phyloP scores from a whole-genome alignment of 192 early-diverging fungal genomes.

The Rhizoclosmatium globosum region DNA sequence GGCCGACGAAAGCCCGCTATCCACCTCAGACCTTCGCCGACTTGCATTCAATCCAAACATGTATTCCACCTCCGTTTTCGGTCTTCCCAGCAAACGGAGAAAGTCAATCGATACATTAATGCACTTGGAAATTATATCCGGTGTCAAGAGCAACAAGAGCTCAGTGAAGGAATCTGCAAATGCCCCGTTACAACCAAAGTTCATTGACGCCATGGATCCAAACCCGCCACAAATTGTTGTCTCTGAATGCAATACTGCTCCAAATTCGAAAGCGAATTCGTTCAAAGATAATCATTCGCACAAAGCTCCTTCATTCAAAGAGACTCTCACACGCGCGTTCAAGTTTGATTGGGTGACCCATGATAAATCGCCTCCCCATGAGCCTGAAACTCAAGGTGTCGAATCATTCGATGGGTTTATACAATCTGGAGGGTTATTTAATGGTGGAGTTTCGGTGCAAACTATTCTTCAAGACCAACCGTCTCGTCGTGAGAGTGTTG shows the following conservation, averaged over 20 bases:
- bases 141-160: neutral
- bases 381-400: neutral
- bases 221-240: neutral
- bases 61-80: neutral
- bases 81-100: neutral
- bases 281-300: no score
- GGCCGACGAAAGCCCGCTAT: neutral
- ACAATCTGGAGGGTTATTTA: constrained; percentile 15
- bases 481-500: neutral
- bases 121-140: neutral
- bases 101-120: neutral
- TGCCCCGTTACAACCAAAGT: neutral
- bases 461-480: neutral
- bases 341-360: no score
- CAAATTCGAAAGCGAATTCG: no score
- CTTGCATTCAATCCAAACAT: neutral
- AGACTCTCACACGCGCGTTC: no score
- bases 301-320: no score
- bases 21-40: neutral
- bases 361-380: neutral
- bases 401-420: constrained; percentile 28
- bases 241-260: no score
- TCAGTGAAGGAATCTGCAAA: neutral
- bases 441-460: constrained; percentile 1
- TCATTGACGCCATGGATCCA: neutral